Conservation (phyloP, 164 flowering plant genomes). For the Magnolia officinalis region DNA sequence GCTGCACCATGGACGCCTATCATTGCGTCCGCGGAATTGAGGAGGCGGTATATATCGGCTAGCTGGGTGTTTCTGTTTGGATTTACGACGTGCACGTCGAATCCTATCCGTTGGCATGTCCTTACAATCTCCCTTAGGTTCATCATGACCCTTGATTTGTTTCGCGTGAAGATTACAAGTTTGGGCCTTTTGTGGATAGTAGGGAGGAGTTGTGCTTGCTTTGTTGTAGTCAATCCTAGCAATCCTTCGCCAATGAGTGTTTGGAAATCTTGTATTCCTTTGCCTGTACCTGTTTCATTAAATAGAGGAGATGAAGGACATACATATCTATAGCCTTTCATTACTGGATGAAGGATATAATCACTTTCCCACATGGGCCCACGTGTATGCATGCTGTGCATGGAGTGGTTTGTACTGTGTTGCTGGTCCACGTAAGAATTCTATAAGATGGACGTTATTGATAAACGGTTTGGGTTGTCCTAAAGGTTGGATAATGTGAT, state of each 20-base stretch:
- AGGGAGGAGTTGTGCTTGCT: neutral
- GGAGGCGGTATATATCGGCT: conserved; percentile 1
- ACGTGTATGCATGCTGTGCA: too few relatives aligned
- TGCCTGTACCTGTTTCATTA: conserved; percentile 3
- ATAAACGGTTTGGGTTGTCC: too few relatives aligned
- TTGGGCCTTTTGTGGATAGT: neutral
- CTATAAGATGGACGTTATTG: too few relatives aligned
- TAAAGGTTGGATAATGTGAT: too few relatives aligned
- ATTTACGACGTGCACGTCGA: conserved; percentile 5
- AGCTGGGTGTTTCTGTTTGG: conserved; percentile 7
- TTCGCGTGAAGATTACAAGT: conserved; percentile 8
- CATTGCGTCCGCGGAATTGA: conserved; percentile 12
- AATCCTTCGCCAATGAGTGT: conserved; percentile 8
- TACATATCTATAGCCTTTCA: too few relatives aligned
- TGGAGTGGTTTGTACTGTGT: too few relatives aligned
- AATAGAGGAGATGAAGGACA: neutral
- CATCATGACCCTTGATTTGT: conserved; percentile 8
- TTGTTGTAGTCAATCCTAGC: neutral
- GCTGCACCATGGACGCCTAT: conserved; percentile 21
- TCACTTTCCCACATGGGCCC: too few relatives aligned
- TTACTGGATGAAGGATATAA: too few relatives aligned
- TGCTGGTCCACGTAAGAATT: too few relatives aligned
- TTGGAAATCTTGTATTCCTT: conserved; percentile 12
- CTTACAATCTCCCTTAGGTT: conserved; percentile 4
- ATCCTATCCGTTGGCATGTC: conserved; percentile 2